Conservation (phyloP, 176 grass and related monocot species). For the Oryza longistaminata region DNA sequence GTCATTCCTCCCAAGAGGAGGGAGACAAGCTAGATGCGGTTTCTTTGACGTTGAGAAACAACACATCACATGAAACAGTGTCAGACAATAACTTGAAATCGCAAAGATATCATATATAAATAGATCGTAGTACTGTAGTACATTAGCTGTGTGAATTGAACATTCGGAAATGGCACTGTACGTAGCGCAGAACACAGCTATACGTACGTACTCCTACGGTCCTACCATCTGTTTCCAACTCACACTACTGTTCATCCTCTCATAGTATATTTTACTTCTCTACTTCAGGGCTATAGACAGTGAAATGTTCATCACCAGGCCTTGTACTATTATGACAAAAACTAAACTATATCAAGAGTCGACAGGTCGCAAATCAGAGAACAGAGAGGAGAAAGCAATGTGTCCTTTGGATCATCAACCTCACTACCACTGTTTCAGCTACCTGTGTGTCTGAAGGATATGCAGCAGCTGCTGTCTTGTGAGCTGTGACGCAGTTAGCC, state of each 20-base stretch:
- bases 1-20: too few relatives aligned
- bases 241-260: too few relatives aligned
- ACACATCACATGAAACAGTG: not conserved
- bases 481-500: not conserved
- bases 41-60: not conserved
- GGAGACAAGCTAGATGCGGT: not conserved
- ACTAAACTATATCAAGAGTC: not conserved
- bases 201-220: too few relatives aligned
- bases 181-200: too few relatives aligned
- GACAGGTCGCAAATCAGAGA: not conserved
- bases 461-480: not conserved
- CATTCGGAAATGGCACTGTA: not conserved
- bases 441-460: not conserved
- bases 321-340: not conserved
- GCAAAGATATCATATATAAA: too few relatives aligned
- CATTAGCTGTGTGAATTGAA: not conserved
- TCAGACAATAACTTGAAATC: not conserved
- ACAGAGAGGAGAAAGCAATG: not conserved
- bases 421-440: not conserved
- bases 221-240: too few relatives aligned
- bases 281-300: too few relatives aligned
- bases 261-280: too few relatives aligned
- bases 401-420: not conserved
- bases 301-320: too few relatives aligned
- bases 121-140: not conserved